These are phyloP conservation scores for Pseudogymnoascus sp. DNA, from an alignment of 2,329 filamentous ascomycete species.

Conservation along the genomic window DNA sequence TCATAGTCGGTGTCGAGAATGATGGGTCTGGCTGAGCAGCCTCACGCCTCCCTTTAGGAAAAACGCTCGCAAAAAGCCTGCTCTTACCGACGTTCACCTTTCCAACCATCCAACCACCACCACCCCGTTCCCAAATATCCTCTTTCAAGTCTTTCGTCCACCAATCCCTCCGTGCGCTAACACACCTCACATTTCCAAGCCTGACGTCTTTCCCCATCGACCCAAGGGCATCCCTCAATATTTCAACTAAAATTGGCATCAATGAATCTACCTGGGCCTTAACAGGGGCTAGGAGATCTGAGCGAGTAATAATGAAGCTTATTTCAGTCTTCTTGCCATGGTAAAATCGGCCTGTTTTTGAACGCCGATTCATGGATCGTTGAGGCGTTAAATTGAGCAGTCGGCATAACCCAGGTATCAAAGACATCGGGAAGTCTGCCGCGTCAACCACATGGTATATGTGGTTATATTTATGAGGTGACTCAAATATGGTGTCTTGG, in stretches of 20 bases:
- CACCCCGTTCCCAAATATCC: slow-evolving; percentile 74
- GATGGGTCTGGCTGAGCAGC: slow-evolving; percentile 27
- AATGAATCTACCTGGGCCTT: slow-evolving; percentile 77
- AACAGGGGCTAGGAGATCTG: slow-evolving; percentile 75
- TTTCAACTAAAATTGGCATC: slow-evolving; percentile 75
- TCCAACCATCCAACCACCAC: slow-evolving; percentile 92
- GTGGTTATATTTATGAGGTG: slow-evolving; percentile 83
- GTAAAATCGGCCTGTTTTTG: slow-evolving; percentile 58
- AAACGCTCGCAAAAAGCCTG: slow-evolving; percentile 77
- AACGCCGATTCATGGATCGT: slow-evolving; percentile 72
- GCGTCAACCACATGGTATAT: slow-evolving; percentile 94
- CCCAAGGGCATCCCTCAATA: slow-evolving; percentile 70
- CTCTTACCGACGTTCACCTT: slow-evolving; percentile 98
- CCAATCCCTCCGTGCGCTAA: slow-evolving; percentile 81
- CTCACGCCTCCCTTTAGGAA: slow-evolving; percentile 60
- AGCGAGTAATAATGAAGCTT: slow-evolving; percentile 84
- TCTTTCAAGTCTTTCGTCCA: slow-evolving; percentile 85
- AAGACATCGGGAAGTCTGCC: slow-evolving; percentile 91
- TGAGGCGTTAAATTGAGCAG: slow-evolving; percentile 65
- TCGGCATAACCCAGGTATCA: slow-evolving; percentile 68
- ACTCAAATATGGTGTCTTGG: slow-evolving; percentile 76
- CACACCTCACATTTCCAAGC: slow-evolving; percentile 79
- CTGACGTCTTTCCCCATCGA: slow-evolving; percentile 60
- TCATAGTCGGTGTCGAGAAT: not conserved
- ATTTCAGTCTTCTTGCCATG: slow-evolving; percentile 65